phyloP scores from a whole-genome alignment of 352 stramenopile genomes.

The Phytophthora podocarpi region DNA sequence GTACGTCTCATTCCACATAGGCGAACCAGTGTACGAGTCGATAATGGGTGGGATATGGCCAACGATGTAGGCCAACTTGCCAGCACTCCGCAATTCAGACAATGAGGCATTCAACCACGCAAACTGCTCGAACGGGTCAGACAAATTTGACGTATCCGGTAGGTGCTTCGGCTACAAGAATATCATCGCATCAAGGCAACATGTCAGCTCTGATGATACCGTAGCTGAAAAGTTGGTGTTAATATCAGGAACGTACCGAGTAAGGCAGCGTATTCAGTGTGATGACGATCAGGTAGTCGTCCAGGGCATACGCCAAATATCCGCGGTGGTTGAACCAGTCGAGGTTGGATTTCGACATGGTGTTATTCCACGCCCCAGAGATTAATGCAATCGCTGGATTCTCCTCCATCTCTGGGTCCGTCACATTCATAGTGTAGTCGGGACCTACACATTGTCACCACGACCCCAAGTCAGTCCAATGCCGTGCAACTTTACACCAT shows the following conservation, averaged over 20 bases:
- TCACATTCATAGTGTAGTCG: constrained; percentile 83
- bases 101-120: constrained; percentile 86
- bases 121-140: constrained; percentile 91
- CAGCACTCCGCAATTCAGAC: constrained; percentile 35
- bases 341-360: constrained; percentile 58
- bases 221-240: background rate
- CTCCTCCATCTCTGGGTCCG: constrained; percentile 46
- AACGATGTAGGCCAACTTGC: constrained; percentile 83
- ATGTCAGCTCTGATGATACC: constrained; percentile 2
- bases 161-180: constrained; percentile 58
- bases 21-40: constrained; percentile 79
- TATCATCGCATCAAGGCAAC: background rate
- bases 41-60: constrained; percentile 92
- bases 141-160: constrained; percentile 55
- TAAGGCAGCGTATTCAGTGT: constrained; percentile 86
- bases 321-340: constrained; percentile 59
- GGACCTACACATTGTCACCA: constrained; percentile 38
- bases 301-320: constrained; percentile 68
- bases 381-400: constrained; percentile 71
- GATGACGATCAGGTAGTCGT: constrained; percentile 68
- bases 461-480: background rate
- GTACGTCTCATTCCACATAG: constrained; percentile 89
- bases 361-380: constrained; percentile 52
- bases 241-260: constrained; percentile 46
- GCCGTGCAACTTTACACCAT: background rate